Evolutionary conservation across 768 basidiomycete species (phyloP).

Genomic region (Guyanaporus albipodus): DNA sequence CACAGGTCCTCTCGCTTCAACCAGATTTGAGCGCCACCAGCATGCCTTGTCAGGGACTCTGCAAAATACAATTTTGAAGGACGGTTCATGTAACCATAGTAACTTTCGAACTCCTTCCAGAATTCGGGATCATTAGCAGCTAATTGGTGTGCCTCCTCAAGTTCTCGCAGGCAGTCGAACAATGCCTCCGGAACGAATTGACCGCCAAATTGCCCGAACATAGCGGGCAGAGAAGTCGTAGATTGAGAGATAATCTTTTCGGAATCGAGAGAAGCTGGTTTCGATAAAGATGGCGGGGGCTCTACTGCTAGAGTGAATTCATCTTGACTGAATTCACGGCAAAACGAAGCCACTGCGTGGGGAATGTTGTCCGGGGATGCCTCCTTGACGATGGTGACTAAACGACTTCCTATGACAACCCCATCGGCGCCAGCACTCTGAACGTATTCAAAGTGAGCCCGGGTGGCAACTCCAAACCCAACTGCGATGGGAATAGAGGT

Average conservation of each 20-base stretch:
- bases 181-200: slow-evolving; percentile 97
- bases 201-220: slow-evolving; percentile 95
- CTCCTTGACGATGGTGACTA: slow-evolving; percentile 77
- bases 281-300: background rate
- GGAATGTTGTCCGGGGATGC: slow-evolving; percentile 48
- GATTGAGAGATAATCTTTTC: slow-evolving; percentile 23
- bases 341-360: slow-evolving; percentile 64
- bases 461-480: slow-evolving; percentile 93
- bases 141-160: slow-evolving; percentile 85
- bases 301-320: slow-evolving; percentile 25
- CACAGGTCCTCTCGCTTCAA: slow-evolving; percentile 92
- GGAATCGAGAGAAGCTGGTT: background rate
- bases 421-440: slow-evolving; percentile 89
- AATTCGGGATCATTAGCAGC: slow-evolving; percentile 88
- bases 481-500: slow-evolving; percentile 86
- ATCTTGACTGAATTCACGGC: slow-evolving; percentile 58
- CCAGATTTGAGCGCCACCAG: slow-evolving; percentile 96
- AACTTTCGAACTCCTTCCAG: slow-evolving; percentile 84
- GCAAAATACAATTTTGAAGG: slow-evolving; percentile 91
- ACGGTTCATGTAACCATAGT: slow-evolving; percentile 92
- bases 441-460: slow-evolving; percentile 83
- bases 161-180: slow-evolving; percentile 87
- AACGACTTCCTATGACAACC: slow-evolving; percentile 87
- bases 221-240: slow-evolving; percentile 58
- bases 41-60: slow-evolving; percentile 82